Evolutionary conservation across 768 basidiomycete species (phyloP), one percentile per base, ranked within the genome.

Genomic region (Termitomyces sp.): DNA sequence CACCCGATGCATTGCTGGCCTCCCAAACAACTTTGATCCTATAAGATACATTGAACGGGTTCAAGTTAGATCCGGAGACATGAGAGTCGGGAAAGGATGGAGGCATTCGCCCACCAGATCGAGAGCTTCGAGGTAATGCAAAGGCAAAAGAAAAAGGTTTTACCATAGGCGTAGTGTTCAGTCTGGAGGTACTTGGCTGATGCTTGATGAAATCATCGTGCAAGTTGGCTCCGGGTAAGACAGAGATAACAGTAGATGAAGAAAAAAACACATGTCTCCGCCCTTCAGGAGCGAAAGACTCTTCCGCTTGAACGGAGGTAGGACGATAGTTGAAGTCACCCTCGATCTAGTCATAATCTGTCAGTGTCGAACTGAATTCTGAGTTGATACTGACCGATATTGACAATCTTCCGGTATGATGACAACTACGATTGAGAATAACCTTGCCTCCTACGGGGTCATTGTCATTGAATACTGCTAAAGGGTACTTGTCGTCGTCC

Each of bases 391-490:
- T 61, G 62, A 88, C 88, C 22, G 81, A 75, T 46, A 90, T 73
- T 16, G 76, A 73, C 50, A 90, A 69, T 20, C 77, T 77, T n/a
- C 88, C 87, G 4, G 77, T 76, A 57, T 73, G 79, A 49, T 74
- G 71, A 65, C 74, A 82, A 58, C 64, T 77, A 13, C 79, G 73
- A 62, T 85, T 82, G 1, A 90, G 76, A 18, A 76, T 74, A 14
- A 89, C 77, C 54, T 76, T 81, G 34, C 88, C 88, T 60, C 76
- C 74, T 16, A 90, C 74, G 59, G 74, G 79, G 64, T 87, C 85
- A 46, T 80, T 76, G 52, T 83, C 79, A 34, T 79, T 77, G 61
- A 86, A 89, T 4, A 88, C 83, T 1, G 87, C 76, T 13, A 79
- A 59, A 13, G 73, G 69, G 4, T 74, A 63, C 22, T 36, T 24